phyloP scores from a whole-genome alignment of 2,329 filamentous ascomycete species.

The Aspergillus fructus region DNA sequence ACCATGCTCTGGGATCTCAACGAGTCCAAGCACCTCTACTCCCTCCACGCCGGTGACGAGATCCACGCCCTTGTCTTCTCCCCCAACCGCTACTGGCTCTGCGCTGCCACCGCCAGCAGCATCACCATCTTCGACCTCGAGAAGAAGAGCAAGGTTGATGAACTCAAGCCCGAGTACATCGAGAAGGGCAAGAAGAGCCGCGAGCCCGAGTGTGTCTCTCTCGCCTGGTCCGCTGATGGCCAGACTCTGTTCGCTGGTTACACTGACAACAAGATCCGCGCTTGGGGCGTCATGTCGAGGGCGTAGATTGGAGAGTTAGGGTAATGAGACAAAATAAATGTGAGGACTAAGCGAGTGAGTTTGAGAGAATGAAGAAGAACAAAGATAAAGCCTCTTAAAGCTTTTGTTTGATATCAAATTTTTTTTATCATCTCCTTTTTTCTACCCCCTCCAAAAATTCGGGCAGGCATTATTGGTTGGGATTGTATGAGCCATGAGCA shows the following conservation, averaged over 20 bases:
- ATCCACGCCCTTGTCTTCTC: slow-evolving; percentile 99
- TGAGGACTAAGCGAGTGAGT: slow-evolving; percentile 5
- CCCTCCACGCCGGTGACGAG: slow-evolving; percentile 98
- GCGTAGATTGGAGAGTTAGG: slow-evolving; percentile 55
- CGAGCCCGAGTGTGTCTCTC: slow-evolving; percentile 94
- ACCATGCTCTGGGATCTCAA: slow-evolving; percentile 99
- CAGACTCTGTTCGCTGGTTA: slow-evolving; percentile 99
- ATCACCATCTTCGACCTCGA: slow-evolving; percentile 99
- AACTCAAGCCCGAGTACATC: slow-evolving; percentile 98
- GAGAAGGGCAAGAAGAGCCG: slow-evolving; percentile 98
- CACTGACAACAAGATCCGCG: slow-evolving; percentile 99
- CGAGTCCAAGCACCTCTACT: slow-evolving; percentile 99
- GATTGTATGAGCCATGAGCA: slow-evolving; percentile 47
- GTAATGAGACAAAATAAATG: slow-evolving; percentile 21
- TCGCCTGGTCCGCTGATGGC: slow-evolving; percentile 97
- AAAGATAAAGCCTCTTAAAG: slow-evolving; percentile 1
- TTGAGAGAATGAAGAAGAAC: slow-evolving; percentile 15
- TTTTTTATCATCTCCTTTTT: slow-evolving; percentile 26
- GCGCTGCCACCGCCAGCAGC: slow-evolving; percentile 92
- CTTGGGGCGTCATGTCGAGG: slow-evolving; percentile 96
- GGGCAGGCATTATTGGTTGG: slow-evolving; percentile 38
- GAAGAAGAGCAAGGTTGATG: slow-evolving; percentile 99
- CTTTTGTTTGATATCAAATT: slow-evolving; percentile 19
- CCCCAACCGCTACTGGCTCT: slow-evolving; percentile 99
- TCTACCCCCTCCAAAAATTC: slow-evolving; percentile 28